Base-by-base conservation (phyloP, 768 basidiomycete species). In the Boletus sp. region DNA sequence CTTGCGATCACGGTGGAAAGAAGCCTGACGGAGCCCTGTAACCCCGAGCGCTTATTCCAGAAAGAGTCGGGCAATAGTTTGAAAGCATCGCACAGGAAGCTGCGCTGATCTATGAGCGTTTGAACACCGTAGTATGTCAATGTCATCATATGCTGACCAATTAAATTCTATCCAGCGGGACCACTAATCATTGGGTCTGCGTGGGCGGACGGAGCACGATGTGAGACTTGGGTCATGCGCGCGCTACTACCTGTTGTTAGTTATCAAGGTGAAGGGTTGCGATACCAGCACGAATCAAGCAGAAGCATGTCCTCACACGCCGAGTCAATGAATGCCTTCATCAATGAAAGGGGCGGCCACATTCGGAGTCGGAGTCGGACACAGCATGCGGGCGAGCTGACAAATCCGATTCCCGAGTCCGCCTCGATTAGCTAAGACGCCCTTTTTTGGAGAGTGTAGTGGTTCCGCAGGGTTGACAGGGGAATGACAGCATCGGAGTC, bases 401-500 rank as follows among this genome's bases (percentile, higher is more conserved):
- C 6, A 19, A 6, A 19, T 48, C 35, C 34, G 25, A 30, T 42
- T 30, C 27, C 51, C 27, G 40, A 21, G 27, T 41, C 55, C 44
- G 54, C 47, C 13, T 64, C 30, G 50, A 58, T 63, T 61, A 64
- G 50, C 52, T 63, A 60, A 65, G 47, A 30, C 0, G 1, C 7
- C 63, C 57, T 39, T 57, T 51, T 66, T 54, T 52, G 56, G 65
- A 30, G 45, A 49, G 47, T 40, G 47, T 47, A 30, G 64, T 55
- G 2, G 50, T 48, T 39, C 47, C 54, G 30, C 54, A 37, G 47
- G 50, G 11, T 17, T 34, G 43, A 58, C 45, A 51, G 25, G 17
- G 33, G 25, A 29, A 48, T 35, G 57, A 35, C 56, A 58, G 47
- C 29, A 54, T 46, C 50, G 35, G 42, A 47, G 63, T 49, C 57